Base-by-base conservation (phyloP, 345 rosid genomes). In the Populus pruinosa region DNA sequence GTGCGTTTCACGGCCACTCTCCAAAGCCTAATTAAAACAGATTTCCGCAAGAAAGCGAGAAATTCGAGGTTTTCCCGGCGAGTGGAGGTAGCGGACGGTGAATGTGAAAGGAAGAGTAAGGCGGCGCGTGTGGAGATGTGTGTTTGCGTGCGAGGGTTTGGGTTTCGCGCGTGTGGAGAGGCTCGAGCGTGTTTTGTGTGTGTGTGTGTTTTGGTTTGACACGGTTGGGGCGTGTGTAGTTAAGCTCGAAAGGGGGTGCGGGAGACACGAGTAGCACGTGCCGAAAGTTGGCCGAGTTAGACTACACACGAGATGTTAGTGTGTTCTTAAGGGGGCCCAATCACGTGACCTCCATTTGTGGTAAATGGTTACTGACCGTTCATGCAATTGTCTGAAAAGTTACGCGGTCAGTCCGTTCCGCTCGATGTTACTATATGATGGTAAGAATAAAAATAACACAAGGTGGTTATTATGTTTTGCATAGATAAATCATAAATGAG, bases 201-300 rank as follows among this genome's bases (percentile, higher is more conserved):
- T 83, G 29, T 75, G 87, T 77, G 82, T 20, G 62, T 29, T 50
- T 41, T 59, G 84, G 84, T 18, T 87, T 90, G 93, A 85, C 98
- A 94, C 98, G 98, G 83, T 88, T 83, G 83, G 73, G 87, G 96
- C 97, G 93, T 91, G 98, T 56, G 69, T 63, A 41, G 67, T 77
- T 74, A 78, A 74, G 81, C 83, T 18, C 69, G 76, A 33, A 73
- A 78, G 79, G 41, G 53, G 78, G 87, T 53, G 84, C 75, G 79
- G 75, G 59, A 65, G 27, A 73, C 93, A 87, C 88, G 91, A 84
- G 90, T 39, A 18, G 67, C 86, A 29, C 87, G 82, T 82, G 87
- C 77, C 31, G 29, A 5, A 69, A 74, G n/a, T 44, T 55, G 70
- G 36, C 49, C 62, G 73, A 55, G 69, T 77, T 74, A 21, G 56